Evolutionary conservation across 1,284 basidiomycete genomes (phyloP).

Genomic region (Moesziomyces parantarcticus): DNA sequence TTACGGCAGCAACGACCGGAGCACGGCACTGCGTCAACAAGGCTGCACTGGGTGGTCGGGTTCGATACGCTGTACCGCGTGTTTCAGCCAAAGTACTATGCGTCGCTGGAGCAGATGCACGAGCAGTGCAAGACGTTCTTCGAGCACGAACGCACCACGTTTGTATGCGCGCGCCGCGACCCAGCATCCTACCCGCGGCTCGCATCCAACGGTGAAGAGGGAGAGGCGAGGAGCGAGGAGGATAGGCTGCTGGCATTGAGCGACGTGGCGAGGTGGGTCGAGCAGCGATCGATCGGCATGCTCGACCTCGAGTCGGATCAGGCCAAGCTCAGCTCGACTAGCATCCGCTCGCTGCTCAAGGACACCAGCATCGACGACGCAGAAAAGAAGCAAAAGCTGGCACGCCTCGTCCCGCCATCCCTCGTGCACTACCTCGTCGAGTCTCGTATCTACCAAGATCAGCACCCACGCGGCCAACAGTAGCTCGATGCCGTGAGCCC

Average conservation of each 20-base stretch:
- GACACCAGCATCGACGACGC: neutral
- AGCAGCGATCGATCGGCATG: slow-evolving; percentile 34
- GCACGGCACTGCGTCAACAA: neutral
- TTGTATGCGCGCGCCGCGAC: slow-evolving; percentile 71
- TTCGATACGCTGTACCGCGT: slow-evolving; percentile 89
- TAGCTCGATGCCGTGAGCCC: neutral
- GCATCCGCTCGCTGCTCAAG: slow-evolving; percentile 31
- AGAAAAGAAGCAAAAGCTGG: slow-evolving; percentile 15
- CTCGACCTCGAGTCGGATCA: slow-evolving; percentile 40
- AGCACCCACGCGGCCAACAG: neutral
- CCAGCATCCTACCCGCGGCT: slow-evolving; percentile 33
- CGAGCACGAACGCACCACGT: slow-evolving; percentile 71
- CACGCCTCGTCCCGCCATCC: slow-evolving; percentile 36
- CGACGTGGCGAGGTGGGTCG: slow-evolving; percentile 41
- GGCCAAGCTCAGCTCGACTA: slow-evolving; percentile 51
- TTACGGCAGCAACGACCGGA: slow-evolving; percentile 61
- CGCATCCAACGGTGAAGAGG: neutral
- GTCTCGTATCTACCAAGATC: slow-evolving; percentile 29
- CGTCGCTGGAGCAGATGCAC: slow-evolving; percentile 72
- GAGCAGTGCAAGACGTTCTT: slow-evolving; percentile 76
- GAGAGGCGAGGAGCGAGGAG: slow-evolving; percentile 27
- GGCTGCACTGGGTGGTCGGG: slow-evolving; percentile 79
- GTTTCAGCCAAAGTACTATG: slow-evolving; percentile 83
- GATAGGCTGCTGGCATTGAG: slow-evolving; percentile 25
- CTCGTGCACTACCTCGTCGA: slow-evolving; percentile 51